Evolutionary conservation across 139 green algal genomes (phyloP).

Genomic region (Micractinium sp.): DNA sequence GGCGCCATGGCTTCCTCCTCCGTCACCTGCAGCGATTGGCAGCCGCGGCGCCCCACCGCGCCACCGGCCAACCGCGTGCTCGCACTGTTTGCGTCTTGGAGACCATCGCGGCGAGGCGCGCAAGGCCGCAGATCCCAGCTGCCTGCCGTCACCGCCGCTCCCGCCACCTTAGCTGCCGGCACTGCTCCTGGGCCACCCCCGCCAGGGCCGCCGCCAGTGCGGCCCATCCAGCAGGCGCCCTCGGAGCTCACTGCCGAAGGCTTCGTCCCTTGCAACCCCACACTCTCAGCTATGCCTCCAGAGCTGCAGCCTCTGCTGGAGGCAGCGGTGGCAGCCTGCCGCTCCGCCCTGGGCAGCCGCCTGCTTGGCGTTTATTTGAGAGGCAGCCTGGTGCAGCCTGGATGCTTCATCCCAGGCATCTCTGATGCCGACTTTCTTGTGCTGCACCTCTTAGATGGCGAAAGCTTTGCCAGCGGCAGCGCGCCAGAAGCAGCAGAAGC

Average conservation of each 20-base stretch:
- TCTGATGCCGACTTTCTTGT: conserved; percentile 25
- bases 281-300: background rate
- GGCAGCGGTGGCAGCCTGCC: background rate
- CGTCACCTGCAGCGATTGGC: too few species aligned
- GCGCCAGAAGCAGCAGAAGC: background rate
- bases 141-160: background rate
- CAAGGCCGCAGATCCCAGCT: background rate
- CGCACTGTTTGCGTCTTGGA: background rate
- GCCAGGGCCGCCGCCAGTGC: background rate
- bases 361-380: conserved; percentile 1
- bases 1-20: too few species aligned
- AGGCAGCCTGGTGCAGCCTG: conserved; percentile 24
- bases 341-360: background rate
- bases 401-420: conserved; percentile 10
- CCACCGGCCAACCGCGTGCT: background rate
- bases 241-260: background rate
- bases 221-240: conserved; percentile 16
- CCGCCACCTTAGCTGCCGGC: background rate
- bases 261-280: background rate
- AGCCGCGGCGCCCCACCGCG: background rate
- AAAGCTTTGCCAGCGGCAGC: background rate
- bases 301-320: background rate
- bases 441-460: background rate
- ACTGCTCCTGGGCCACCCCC: too few species aligned
- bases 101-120: background rate